Conservation (phyloP, 2,329 filamentous ascomycete species). For the Phymatotrichopsis omnivora region DNA sequence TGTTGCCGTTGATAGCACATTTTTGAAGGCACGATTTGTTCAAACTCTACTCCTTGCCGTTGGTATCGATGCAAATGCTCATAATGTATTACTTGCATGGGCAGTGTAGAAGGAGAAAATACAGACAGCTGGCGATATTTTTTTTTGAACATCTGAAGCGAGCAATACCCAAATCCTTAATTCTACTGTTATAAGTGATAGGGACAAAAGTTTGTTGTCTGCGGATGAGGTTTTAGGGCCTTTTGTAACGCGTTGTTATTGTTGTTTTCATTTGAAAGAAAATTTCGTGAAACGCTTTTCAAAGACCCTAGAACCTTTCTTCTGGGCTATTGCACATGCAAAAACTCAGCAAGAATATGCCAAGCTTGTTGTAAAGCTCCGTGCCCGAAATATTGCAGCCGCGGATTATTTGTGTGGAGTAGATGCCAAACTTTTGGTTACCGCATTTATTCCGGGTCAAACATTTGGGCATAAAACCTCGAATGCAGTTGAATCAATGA, state of each 20-base stretch:
- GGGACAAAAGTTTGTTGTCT: no score
- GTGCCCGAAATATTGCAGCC: neutral
- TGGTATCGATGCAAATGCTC: slow-evolving; percentile 5
- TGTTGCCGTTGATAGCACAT: slow-evolving; percentile 7
- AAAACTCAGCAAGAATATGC: no score
- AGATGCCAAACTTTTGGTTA: neutral
- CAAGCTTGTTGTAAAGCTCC: no score
- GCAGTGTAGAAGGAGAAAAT: slow-evolving; percentile 3
- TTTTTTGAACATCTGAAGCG: neutral
- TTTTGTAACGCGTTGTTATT: neutral
- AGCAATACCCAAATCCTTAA: neutral
- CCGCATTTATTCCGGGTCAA: neutral
- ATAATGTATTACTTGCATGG: slow-evolving; percentile 1
- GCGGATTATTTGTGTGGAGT: neutral
- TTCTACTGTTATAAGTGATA: slow-evolving; percentile 4
- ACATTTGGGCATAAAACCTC: slow-evolving; percentile 4
- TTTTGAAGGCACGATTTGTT: slow-evolving; percentile 9
- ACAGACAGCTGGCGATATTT: neutral
- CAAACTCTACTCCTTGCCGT: slow-evolving; percentile 5
- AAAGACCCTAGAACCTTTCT: neutral
- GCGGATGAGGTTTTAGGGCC: neutral
- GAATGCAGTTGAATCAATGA: neutral
- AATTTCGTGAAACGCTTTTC: neutral
- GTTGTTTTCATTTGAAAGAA: neutral
- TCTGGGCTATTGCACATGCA: slow-evolving; percentile 2